phyloP scores from a whole-genome alignment of 345 rosid species.

The Hibiscus syriacus region DNA sequence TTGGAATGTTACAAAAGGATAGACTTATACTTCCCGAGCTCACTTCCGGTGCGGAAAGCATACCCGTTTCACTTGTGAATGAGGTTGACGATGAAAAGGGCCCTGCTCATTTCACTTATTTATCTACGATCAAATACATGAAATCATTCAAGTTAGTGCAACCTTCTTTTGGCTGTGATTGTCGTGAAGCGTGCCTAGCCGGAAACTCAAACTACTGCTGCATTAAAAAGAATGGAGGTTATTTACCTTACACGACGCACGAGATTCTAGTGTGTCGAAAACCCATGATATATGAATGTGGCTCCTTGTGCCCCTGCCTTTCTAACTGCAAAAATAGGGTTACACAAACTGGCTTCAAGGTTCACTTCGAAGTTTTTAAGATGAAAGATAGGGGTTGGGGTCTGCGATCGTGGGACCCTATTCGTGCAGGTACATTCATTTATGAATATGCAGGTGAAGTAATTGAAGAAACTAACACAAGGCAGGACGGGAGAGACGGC shows the following conservation, averaged over 20 bases:
- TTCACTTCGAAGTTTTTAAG: conserved; percentile 69
- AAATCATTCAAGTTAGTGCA: conserved; percentile 42
- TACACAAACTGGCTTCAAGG: conserved; percentile 59
- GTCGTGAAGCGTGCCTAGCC: conserved; percentile 49
- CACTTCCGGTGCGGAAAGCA: conserved; percentile 59
- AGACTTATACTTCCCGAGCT: conserved; percentile 74
- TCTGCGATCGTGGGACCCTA: conserved; percentile 79
- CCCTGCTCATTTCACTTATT: conserved; percentile 68
- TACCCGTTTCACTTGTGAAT: conserved; percentile 66
- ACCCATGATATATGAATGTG: conserved; percentile 69
- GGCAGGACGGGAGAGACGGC: conserved; percentile 26
- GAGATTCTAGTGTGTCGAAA: conserved; percentile 54
- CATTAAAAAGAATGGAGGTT: conserved; percentile 55
- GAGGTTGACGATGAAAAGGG: conserved; percentile 80
- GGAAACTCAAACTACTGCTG: conserved; percentile 67
- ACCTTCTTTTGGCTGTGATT: conserved; percentile 48
- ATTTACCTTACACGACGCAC: conserved; percentile 48
- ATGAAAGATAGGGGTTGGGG: conserved; percentile 88
- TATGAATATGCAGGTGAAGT: conserved; percentile 91
- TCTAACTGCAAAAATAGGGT: conserved; percentile 64
- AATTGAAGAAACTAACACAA: conserved; percentile 32
- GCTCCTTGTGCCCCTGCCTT: conserved; percentile 65
- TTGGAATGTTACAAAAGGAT: too few relatives aligned
- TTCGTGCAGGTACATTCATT: conserved; percentile 78
- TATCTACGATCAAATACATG: conserved; percentile 41